Evolutionary conservation across 768 basidiomycete genomes (phyloP), one percentile per base, ranked within the genome.

Genomic region (Calvatia gigantea): DNA sequence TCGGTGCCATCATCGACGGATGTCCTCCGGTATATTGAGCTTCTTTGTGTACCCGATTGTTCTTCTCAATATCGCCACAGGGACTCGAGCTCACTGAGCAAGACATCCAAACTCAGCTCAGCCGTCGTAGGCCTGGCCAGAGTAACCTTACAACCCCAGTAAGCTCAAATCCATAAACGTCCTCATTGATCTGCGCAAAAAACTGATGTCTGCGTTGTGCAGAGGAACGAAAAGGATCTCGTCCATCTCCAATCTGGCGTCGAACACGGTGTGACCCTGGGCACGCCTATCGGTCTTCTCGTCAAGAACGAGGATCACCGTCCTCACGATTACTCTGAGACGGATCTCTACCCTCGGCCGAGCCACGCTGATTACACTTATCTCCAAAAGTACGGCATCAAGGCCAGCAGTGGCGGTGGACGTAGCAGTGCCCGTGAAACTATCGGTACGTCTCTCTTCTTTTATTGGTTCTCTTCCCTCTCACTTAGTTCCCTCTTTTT

Each of bases 281-380:
- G 97, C 43, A 99, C 97, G 17, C 97, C 97, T 19, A 98, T 99
- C 64, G 95, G 87, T 1, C 84, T 99, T n/a, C 78, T 98, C 48
- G 94, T 99, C 35, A 91, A 85, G 65, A 99, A 99, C 72, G 94
- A 98, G 74, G 97, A 99, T 69, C 97, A 99, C 67, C 81, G 97
- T 27, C 97, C 97, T 17, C 91, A 98, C 65, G 97, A 99, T 72
- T 99, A 99, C 73, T 87, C 94, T 60, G 97, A 98, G 76, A 98
- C 97, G 0, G 97, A 99, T 68, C 75, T 94, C 51, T 99, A 94
- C 76, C 97, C 97, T 29, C 87, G 97, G 19, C 97, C 97, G 27
- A 93, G 90, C 61, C 97, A 99, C 65, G 97, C 97, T 11, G 97
- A 99, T 70, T 97, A 89, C 70, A 99, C 97, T 14, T 99, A 99